These are phyloP conservation scores for Aphanomyces cochlioides DNA, from an alignment of 352 stramenopile genomes.

Conservation along the genomic window DNA sequence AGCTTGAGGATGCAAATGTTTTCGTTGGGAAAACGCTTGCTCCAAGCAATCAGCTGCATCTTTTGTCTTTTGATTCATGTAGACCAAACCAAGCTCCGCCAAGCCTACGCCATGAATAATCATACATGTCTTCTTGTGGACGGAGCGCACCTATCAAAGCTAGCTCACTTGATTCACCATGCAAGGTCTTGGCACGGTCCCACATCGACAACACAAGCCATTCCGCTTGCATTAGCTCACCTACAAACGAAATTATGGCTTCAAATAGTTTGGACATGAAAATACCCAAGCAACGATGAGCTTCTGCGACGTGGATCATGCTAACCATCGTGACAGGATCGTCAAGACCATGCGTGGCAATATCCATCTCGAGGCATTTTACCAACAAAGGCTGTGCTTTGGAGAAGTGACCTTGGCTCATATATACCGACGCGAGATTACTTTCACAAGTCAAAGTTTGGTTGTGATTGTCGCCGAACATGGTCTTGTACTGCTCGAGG, in stretches of 20 bases:
- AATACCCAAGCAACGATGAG: slow-evolving; percentile 4
- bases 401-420: background rate
- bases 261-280: background rate
- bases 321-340: background rate
- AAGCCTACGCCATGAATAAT: background rate
- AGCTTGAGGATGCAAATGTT: background rate
- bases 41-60: slow-evolving; percentile 5
- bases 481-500: background rate
- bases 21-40: slow-evolving; percentile 3
- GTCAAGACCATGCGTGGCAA: background rate
- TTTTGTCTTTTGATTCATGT: slow-evolving; percentile 9
- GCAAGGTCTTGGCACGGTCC: slow-evolving; percentile 5
- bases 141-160: slow-evolving; percentile 1
- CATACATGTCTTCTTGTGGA: too few relatives aligned
- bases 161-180: slow-evolving; percentile 4
- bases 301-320: slow-evolving; percentile 13
- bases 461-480: background rate
- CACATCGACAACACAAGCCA: slow-evolving; percentile 15
- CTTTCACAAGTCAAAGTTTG: background rate
- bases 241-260: background rate
- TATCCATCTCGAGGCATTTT: slow-evolving; percentile 4
- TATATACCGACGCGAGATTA: slow-evolving; percentile 10
- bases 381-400: background rate
- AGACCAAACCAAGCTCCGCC: background rate
- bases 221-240: slow-evolving; percentile 19